Evolutionary conservation across 306 rosid genomes (phyloP).

Genomic region (Quercus cerris): DNA sequence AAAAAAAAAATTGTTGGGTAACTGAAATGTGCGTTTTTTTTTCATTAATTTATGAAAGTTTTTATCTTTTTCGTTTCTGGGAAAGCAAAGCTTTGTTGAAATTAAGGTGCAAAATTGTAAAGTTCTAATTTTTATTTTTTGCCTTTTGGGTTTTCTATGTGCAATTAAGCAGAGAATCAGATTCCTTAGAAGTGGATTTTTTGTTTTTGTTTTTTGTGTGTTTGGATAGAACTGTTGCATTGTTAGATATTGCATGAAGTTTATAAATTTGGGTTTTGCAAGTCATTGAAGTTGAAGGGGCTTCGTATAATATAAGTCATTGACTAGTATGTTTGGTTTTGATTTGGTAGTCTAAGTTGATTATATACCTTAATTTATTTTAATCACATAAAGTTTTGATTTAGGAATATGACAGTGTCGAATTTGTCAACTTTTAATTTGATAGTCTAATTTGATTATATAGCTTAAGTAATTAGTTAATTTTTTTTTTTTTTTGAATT

Average conservation of each 20-base stretch:
- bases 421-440: not conserved
- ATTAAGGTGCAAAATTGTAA: not conserved
- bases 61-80: not conserved
- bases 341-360: not conserved
- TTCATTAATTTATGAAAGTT: not conserved
- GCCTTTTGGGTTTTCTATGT: not conserved
- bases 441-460: not conserved
- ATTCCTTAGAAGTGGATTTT: not conserved
- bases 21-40: not conserved
- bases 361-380: conserved; percentile 15
- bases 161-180: not conserved
- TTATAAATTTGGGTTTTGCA: not conserved
- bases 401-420: not conserved
- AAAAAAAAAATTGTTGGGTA: not conserved
- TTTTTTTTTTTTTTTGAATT: not conserved
- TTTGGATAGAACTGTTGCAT: not conserved
- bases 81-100: not conserved
- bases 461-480: conserved; percentile 1
- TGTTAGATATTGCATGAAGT: not conserved
- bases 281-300: not conserved
- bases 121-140: not conserved
- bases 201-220: not conserved
- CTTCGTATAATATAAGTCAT: not conserved
- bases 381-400: not conserved
- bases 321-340: not conserved